Evolutionary conservation across 306 rosid genomes (phyloP).

Genomic region (Cucurbita ficifolia): DNA sequence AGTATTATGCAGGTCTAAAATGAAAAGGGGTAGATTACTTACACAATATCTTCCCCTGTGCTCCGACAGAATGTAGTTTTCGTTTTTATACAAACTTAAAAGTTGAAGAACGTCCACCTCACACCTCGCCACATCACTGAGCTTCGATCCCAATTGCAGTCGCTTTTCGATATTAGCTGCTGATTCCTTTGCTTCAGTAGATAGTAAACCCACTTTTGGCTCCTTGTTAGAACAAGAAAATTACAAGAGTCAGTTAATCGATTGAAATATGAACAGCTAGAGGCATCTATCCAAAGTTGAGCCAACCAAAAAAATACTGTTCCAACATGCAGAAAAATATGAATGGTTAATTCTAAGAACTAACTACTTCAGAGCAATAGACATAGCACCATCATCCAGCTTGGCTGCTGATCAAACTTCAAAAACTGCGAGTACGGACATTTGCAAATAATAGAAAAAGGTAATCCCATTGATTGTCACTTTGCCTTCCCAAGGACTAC

Average conservation of each 20-base stretch:
- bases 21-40: conserved; percentile 20
- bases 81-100: conserved; percentile 44
- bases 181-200: conserved; percentile 70
- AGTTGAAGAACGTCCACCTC: conserved; percentile 64
- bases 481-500: too few relatives aligned
- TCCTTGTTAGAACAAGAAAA: conserved; percentile 5
- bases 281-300: neutral
- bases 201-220: conserved; percentile 35
- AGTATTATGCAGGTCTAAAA: neutral
- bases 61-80: conserved; percentile 75
- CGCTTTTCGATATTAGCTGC: conserved; percentile 63
- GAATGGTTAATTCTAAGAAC: neutral
- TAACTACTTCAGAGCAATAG: too few relatives aligned
- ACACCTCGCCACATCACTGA: conserved; percentile 51
- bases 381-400: too few relatives aligned
- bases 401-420: too few relatives aligned
- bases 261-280: neutral
- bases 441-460: too few relatives aligned
- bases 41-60: conserved; percentile 62
- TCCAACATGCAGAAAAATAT: neutral
- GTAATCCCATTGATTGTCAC: too few relatives aligned
- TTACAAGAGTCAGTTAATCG: neutral
- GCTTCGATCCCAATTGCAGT: conserved; percentile 76
- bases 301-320: neutral
- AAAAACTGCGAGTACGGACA: too few relatives aligned